Evolutionary conservation across 1,284 basidiomycete genomes (phyloP), one percentile per base, ranked within the genome.

Genomic region (Leccinum cinnamomeum): DNA sequence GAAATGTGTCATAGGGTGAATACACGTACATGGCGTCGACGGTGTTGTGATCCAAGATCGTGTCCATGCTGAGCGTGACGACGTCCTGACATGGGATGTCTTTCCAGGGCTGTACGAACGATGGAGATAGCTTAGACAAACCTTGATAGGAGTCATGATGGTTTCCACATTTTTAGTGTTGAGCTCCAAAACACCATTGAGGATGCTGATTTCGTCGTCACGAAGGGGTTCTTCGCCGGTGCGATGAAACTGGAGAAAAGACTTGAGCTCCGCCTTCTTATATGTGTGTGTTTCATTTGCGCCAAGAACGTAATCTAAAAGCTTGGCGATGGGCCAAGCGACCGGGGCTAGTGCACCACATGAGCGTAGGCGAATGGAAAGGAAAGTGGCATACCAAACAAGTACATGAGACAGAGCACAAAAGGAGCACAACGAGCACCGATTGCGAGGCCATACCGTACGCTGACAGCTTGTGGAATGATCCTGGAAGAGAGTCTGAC

Each of bases 241-340:
- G 58, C 93, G 82, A 77, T 96, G 93, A 77, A 96, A 93, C 71
- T 95, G 91, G 30, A 98, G 84, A 78, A 98, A 98, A 0, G 91
- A 93, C 77, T 94, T 95, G 53, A 98, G 84, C 72, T 97, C 92
- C 0, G 92, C 92, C 74, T 95, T 95, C 72, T 95, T 94, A 80
- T 95, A 96, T 0, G 91, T 94, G 63, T 90, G 84, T 0, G 82
- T 79, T 66, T 90, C 89, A 66, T 87, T 80, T 2, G 78, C 81
- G 33, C 95, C 95, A 2, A 97, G 86, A 2, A 89, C 82, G 53
- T 77, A 82, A 74, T 97, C 95, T 39, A 97, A 86, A 0, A 97
- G 79, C 72, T 92, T 93, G 10, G 95, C 94, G 60, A 90, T 93
- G 1, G 95, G 95, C 80, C 85, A 97, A 0, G 95, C 94, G 60